Conservation (phyloP, 2,329 filamentous ascomycete genomes). For the Trichoderma sp. region DNA sequence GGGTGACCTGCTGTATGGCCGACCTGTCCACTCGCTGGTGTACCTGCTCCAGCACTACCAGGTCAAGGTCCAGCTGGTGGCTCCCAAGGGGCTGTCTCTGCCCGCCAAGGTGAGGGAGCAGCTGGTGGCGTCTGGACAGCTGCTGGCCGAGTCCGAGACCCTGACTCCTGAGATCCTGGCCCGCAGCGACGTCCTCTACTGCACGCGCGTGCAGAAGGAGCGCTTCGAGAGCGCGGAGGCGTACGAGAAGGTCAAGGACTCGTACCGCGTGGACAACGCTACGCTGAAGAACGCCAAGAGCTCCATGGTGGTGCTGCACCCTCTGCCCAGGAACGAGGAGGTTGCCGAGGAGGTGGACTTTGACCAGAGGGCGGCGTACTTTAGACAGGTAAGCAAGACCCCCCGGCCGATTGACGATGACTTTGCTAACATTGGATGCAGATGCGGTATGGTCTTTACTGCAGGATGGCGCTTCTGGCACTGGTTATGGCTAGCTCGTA, state of each 20-base stretch:
- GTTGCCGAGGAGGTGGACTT: constrained; percentile 96
- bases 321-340: constrained; percentile 89
- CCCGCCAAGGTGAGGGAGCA: constrained; percentile 73
- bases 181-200: constrained; percentile 90
- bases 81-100: constrained; percentile 76
- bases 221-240: constrained; percentile 79
- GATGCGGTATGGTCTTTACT: constrained; percentile 98
- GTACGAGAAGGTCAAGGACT: constrained; percentile 86
- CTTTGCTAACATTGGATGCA: constrained; percentile 52
- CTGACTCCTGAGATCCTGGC: constrained; percentile 87
- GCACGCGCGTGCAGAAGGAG: constrained; percentile 95
- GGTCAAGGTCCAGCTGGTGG: constrained; percentile 88
- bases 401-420: neutral
- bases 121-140: constrained; percentile 73
- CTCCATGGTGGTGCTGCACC: constrained; percentile 94
- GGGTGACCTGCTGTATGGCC: constrained; percentile 89
- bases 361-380: constrained; percentile 95
- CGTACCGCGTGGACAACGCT: constrained; percentile 86
- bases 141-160: constrained; percentile 72
- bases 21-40: constrained; percentile 92
- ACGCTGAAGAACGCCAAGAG: constrained; percentile 89
- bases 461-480: constrained; percentile 94
- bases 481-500: constrained; percentile 69
- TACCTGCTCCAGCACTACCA: constrained; percentile 96
- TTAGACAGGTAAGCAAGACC: constrained; percentile 82